Base-by-base conservation (phyloP, 192 early-diverging fungal genomes). In the Entrophospora sp. region DNA sequence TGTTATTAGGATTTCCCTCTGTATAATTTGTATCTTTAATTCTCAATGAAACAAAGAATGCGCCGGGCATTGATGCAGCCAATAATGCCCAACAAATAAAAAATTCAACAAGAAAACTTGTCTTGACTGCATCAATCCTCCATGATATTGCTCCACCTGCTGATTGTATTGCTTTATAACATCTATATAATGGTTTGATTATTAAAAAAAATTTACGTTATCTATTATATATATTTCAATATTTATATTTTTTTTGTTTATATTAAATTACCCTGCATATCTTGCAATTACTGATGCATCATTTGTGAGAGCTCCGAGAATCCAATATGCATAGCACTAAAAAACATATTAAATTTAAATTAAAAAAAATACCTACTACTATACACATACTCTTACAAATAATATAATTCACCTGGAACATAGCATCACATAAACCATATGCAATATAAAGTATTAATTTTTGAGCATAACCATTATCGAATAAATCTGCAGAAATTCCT, bases 161-260 rank as follows among this genome's bases (percentile, higher is more conserved):
- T 63, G 85, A 88, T 81, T 94, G 92, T 58, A 91, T 86, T 56
- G 86, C 88, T 83, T 95, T 95, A 86, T 95, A 95, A 79, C 89
- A 92, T 3, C 91, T 65, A 34, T 5, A 43, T 28, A 40, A n/a
- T 5, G 32, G 36, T 36, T 8, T 4, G 9, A 37, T 2, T 20
- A 16, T 18, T 7, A 58, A 37, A 35, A 24, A 24, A 20, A 13
- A 20, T 3, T 37, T 37, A 20, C n/a, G n/a, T n/a, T n/a, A n/a
- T n/a, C n/a, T n/a, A 40, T 37, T 20, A 20, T 37, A 9, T 37
- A 25, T 9, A 10, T 8, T 24, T 22, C 18, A 22, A 37, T n/a
- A 14, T 3, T 7, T 14, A 25, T 58, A 6, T 36, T n/a, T 18
- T 14, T 18, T 44, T 28, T n/a, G 31, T 6, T 12, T 24, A 18